Conservation (phyloP, 2,329 filamentous ascomycete genomes). For the Ustulina deusta region DNA sequence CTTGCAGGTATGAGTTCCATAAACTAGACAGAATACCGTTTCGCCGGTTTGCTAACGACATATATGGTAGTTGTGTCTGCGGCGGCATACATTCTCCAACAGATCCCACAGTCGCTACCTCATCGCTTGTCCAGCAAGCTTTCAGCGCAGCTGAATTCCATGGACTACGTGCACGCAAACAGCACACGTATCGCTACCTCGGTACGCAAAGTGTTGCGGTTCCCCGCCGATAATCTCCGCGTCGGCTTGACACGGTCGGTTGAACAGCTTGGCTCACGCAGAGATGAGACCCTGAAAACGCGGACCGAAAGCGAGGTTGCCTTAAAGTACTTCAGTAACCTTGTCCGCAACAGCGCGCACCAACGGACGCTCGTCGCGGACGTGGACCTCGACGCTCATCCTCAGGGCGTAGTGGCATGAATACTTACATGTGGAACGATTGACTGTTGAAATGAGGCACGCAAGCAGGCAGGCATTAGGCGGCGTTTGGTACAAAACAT, state of each 20-base stretch:
- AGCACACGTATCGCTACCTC: conserved; percentile 84
- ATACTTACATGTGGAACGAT: conserved; percentile 15
- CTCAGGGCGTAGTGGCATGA: conserved; percentile 48
- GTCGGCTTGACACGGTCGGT: conserved; percentile 85
- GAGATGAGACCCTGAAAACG: conserved; percentile 85
- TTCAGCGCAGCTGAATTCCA: conserved; percentile 78
- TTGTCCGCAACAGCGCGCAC: conserved; percentile 74
- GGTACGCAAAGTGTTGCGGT: conserved; percentile 88
- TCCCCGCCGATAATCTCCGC: conserved; percentile 87
- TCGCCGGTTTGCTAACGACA: conserved; percentile 36
- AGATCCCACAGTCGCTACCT: conserved; percentile 90
- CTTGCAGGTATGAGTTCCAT: conserved; percentile 77
- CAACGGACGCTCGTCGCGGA: conserved; percentile 63
- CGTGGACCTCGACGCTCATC: conserved; percentile 68
- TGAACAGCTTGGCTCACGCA: conserved; percentile 81
- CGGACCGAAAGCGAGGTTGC: conserved; percentile 87
- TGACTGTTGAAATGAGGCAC: conserved; percentile 28
- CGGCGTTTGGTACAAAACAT: conserved; percentile 35
- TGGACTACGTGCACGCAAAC: conserved; percentile 95
- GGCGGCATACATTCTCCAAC: conserved; percentile 82
- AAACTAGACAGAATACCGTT: conserved; percentile 16
- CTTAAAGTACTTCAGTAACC: conserved; percentile 88
- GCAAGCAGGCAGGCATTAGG: conserved; percentile 25
- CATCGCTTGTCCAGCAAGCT: conserved; percentile 88
- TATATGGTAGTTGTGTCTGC: conserved; percentile 73